Percentiles rank a stretch among this genome's conserved stretches.
Evolutionary conservation across 345 rosid genomes (phyloP).

Genomic region (Lumnitzera racemosa): DNA sequence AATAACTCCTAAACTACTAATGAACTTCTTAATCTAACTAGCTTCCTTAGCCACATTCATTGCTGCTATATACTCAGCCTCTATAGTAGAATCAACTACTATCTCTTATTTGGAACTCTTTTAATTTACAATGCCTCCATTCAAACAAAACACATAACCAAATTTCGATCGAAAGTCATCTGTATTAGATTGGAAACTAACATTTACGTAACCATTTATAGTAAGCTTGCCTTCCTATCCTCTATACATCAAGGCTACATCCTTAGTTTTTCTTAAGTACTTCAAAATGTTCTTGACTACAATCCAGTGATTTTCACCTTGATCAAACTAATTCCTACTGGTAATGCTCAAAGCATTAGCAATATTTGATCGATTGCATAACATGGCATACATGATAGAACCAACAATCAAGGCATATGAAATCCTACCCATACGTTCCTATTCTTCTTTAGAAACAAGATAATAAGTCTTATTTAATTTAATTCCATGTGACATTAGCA

Average conservation of each 20-base stretch:
- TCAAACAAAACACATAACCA: background rate
- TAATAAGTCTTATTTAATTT: too few relatives aligned
- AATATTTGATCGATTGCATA: too few relatives aligned
- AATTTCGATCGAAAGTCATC: background rate
- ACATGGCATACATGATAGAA: background rate
- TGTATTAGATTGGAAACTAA: background rate
- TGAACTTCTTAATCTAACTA: conserved; percentile 2
- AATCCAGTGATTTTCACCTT: too few relatives aligned
- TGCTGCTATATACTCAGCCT: background rate
- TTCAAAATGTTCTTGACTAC: too few relatives aligned
- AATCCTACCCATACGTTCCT: too few relatives aligned
- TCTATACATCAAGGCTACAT: too few relatives aligned
- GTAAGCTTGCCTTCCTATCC: background rate
- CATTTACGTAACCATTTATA: background rate
- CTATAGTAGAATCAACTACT: background rate
- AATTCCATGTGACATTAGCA: too few relatives aligned
- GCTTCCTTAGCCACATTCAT: background rate
- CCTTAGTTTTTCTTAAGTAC: too few relatives aligned
- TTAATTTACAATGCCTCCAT: background rate
- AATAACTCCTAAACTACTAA: background rate
- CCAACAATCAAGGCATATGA: too few relatives aligned
- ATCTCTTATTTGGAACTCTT: background rate
- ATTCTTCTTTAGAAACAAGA: too few relatives aligned
- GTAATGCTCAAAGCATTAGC: too few relatives aligned
- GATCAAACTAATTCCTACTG: too few relatives aligned